Conservation (phyloP, 2,329 filamentous ascomycete species). For the Ophiostoma australiae region DNA sequence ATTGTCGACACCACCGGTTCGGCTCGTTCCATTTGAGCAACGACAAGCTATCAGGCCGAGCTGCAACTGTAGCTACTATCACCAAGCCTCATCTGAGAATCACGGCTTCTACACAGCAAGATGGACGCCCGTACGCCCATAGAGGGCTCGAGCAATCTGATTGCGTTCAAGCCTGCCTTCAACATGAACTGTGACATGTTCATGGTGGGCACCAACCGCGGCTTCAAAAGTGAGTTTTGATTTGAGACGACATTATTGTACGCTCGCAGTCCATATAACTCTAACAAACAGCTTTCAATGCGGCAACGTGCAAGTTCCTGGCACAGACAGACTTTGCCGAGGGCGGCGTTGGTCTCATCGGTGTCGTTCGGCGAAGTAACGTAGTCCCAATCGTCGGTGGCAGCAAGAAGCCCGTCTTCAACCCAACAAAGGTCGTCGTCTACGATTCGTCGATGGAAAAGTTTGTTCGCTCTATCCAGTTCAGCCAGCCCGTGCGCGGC, state of each 20-base stretch:
- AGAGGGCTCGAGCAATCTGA: slow-evolving; percentile 67
- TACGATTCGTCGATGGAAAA: slow-evolving; percentile 85
- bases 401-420: slow-evolving; percentile 77
- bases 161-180: slow-evolving; percentile 78
- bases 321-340: slow-evolving; percentile 67
- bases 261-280: not conserved
- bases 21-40: slow-evolving; percentile 8
- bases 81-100: not conserved
- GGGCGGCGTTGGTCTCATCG: slow-evolving; percentile 67
- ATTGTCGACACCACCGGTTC: not conserved
- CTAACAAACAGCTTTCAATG: slow-evolving; percentile 57
- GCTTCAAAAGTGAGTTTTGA: slow-evolving; percentile 25
- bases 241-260: not conserved
- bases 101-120: slow-evolving; percentile 27
- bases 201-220: slow-evolving; percentile 57
- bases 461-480: slow-evolving; percentile 35
- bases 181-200: slow-evolving; percentile 83
- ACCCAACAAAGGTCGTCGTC: slow-evolving; percentile 70
- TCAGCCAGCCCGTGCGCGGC: slow-evolving; percentile 73
- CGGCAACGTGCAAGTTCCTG: slow-evolving; percentile 66
- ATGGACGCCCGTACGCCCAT: slow-evolving; percentile 92
- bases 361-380: slow-evolving; percentile 83
- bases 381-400: slow-evolving; percentile 88
- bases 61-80: not conserved
- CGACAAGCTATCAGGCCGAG: slow-evolving; percentile 3